Conservation (phyloP, 83 land plant species). For the Thuja plicata region DNA sequence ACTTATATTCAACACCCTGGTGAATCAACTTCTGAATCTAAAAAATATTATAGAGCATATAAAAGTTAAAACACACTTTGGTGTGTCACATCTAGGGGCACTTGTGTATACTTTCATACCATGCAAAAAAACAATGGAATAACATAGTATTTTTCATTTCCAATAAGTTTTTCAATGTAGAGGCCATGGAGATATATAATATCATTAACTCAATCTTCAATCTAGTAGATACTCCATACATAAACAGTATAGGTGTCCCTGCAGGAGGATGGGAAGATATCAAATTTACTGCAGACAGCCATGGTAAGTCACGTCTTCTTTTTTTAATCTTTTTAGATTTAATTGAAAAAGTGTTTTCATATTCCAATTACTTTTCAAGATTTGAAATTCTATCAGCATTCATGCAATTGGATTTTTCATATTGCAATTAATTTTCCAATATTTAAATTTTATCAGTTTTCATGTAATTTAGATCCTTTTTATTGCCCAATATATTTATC, state of each 20-base stretch:
- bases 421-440: too few relatives aligned
- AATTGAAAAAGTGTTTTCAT: not conserved
- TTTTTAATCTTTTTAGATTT: too few relatives aligned
- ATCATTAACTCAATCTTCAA: slow-evolving; percentile 17
- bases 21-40: too few relatives aligned
- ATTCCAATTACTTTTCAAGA: too few relatives aligned
- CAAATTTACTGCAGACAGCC: slow-evolving; percentile 42
- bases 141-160: not conserved
- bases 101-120: not conserved
- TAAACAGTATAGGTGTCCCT: slow-evolving; percentile 38
- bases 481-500: not conserved
- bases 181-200: not conserved
- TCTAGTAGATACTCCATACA: slow-evolving; percentile 33
- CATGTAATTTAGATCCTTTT: not conserved
- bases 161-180: not conserved
- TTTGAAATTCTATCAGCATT: too few relatives aligned
- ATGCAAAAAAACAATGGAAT: not conserved
- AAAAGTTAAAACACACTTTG: not conserved
- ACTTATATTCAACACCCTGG: too few relatives aligned
- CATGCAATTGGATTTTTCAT: too few relatives aligned
- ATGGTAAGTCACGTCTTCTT: slow-evolving; percentile 22
- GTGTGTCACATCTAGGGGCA: not conserved
- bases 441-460: not conserved
- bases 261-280: slow-evolving; percentile 36
- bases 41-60: not conserved